A percentile compares a stretch with the other conserved stretches of the same genome.
Evolutionary conservation across 2,329 filamentous ascomycete species (phyloP).

Genomic region (Dactylellina sp.): DNA sequence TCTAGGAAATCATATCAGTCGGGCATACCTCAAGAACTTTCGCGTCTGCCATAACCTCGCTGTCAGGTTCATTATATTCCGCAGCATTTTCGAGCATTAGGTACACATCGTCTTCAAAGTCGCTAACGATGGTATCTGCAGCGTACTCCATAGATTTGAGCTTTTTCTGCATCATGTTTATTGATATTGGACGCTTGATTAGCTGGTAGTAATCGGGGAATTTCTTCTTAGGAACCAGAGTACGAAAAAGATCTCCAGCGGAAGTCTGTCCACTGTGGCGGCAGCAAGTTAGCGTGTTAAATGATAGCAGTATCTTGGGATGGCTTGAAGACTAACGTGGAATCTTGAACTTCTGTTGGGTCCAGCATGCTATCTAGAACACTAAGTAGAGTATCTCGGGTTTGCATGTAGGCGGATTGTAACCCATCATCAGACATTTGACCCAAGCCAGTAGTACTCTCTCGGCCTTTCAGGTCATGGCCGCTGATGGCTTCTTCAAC

Average conservation of each 20-base stretch:
- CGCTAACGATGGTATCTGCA: slow-evolving; percentile 6
- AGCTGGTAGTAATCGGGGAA: slow-evolving; percentile 47
- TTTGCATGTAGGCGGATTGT: slow-evolving; percentile 6
- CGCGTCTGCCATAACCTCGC: slow-evolving; percentile 47
- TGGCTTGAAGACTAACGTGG: slow-evolving; percentile 14
- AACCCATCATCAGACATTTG: slow-evolving; percentile 13
- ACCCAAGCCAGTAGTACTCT: slow-evolving; percentile 2
- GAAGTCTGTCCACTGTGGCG: slow-evolving; percentile 20
- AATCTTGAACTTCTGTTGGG: slow-evolving; percentile 22
- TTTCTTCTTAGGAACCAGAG: slow-evolving; percentile 27
- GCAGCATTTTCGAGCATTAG: slow-evolving; percentile 46
- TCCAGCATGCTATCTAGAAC: slow-evolving; percentile 28
- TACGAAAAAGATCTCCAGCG: slow-evolving; percentile 35
- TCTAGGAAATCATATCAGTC: too few relatives aligned
- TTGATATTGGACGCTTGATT: slow-evolving; percentile 37
- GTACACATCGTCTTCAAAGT: slow-evolving; percentile 44
- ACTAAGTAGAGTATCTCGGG: slow-evolving; percentile 22
- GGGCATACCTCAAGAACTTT: slow-evolving; percentile 37
- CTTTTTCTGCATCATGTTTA: slow-evolving; percentile 37
- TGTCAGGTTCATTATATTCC: slow-evolving; percentile 40
- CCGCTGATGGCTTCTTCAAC: slow-evolving; percentile 25
- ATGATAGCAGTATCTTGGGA: background rate
- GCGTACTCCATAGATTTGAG: slow-evolving; percentile 21
- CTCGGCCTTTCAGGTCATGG: slow-evolving; percentile 10
- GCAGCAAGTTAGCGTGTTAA: background rate